These are phyloP conservation scores for Tetrahymena borealis DNA, from an alignment of 73 alveolate species.

Conservation along the genomic window DNA sequence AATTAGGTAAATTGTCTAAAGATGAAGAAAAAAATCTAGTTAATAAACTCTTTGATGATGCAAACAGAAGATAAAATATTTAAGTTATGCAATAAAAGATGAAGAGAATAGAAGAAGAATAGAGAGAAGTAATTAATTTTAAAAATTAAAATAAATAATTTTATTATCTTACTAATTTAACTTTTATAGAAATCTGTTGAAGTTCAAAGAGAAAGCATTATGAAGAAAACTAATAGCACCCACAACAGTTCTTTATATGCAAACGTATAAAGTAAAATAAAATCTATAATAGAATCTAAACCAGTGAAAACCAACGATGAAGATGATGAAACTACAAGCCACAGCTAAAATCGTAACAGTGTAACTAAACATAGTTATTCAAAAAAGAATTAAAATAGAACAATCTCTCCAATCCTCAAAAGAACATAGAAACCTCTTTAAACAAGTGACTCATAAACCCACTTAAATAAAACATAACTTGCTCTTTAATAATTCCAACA, in stretches of 20 bases:
- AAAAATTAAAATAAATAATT: neutral
- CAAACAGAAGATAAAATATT: neutral
- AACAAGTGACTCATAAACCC: neutral
- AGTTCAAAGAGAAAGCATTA: neutral
- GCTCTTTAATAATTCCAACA: neutral
- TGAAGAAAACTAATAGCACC: neutral
- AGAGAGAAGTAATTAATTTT: neutral
- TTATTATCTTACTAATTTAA: neutral
- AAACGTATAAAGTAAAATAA: neutral
- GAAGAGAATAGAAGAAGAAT: neutral
- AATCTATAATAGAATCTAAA: neutral
- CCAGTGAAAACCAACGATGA: neutral
- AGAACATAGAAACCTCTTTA: neutral
- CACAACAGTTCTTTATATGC: neutral
- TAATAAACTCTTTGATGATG: neutral
- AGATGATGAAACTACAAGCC: neutral
- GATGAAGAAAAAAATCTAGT: neutral
- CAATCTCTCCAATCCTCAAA: neutral
- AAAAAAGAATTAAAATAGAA: neutral
- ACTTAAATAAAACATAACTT: neutral
- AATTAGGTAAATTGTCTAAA: neutral
- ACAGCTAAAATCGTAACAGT: neutral
- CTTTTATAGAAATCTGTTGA: neutral
- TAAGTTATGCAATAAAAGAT: neutral
- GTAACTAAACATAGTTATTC: neutral